These are phyloP conservation scores for Colletotrichum shisoi DNA, from an alignment of 2,329 filamentous ascomycete species.

Conservation along the genomic window DNA sequence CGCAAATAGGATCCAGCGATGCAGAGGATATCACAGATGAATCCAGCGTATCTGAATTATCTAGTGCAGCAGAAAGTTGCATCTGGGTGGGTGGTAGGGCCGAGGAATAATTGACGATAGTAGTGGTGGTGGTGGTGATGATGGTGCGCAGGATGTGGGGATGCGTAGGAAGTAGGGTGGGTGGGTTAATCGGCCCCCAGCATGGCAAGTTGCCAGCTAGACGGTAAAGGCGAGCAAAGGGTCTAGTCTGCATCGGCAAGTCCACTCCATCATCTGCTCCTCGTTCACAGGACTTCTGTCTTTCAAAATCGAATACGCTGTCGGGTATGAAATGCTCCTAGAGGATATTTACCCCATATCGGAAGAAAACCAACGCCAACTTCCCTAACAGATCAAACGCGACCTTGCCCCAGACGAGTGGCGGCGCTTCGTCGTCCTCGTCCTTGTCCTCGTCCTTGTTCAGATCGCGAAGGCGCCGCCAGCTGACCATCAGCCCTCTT, in stretches of 20 bases:
- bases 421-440: neutral
- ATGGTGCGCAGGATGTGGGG: too few relatives aligned
- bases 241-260: neutral
- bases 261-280: neutral
- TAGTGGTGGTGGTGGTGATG: too few relatives aligned
- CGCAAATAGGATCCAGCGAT: too few relatives aligned
- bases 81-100: too few relatives aligned
- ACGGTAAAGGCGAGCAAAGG: neutral
- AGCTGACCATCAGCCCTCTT: neutral
- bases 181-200: too few relatives aligned
- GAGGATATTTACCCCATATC: neutral
- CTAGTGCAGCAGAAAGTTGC: too few relatives aligned
- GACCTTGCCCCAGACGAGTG: neutral
- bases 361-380: neutral
- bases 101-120: too few relatives aligned
- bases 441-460: neutral
- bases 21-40: too few relatives aligned
- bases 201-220: too few relatives aligned
- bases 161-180: too few relatives aligned
- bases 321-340: slow-evolving; percentile 6
- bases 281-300: slow-evolving; percentile 7
- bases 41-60: too few relatives aligned
- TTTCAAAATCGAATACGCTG: slow-evolving; percentile 11
- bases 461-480: neutral
- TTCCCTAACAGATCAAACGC: neutral